Evolutionary conservation across 768 basidiomycete species (phyloP).

Genomic region (Serendipita sp.): DNA sequence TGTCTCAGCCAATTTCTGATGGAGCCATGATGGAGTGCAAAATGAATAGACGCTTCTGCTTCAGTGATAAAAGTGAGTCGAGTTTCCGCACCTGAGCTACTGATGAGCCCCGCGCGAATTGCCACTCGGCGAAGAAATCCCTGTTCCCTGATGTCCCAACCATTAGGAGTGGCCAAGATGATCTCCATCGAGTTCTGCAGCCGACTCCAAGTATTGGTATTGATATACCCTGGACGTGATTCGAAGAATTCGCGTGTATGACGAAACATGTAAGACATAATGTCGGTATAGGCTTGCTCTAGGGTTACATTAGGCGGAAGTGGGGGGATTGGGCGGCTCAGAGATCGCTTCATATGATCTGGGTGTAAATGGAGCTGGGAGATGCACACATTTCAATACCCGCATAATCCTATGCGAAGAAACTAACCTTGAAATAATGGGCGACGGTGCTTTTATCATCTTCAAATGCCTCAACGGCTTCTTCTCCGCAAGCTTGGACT

Average conservation of each 20-base stretch:
- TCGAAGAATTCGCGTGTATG: not conserved
- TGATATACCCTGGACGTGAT: slow-evolving; percentile 1
- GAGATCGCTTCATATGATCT: not conserved
- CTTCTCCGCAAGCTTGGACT: too few relatives aligned
- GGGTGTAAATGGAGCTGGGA: not conserved
- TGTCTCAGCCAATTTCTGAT: not conserved
- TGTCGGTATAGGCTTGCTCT: not conserved
- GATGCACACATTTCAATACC: too few relatives aligned
- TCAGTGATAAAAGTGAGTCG: slow-evolving; percentile 6
- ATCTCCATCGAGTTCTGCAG: slow-evolving; percentile 14
- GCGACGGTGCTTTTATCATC: too few relatives aligned
- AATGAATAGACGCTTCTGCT: slow-evolving; percentile 13
- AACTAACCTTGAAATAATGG: too few relatives aligned
- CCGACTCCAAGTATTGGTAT: slow-evolving; percentile 13
- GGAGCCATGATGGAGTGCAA: not conserved
- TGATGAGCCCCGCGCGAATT: slow-evolving; percentile 11
- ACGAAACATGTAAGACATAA: slow-evolving; percentile 1
- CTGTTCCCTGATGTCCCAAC: slow-evolving; percentile 16
- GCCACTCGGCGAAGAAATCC: slow-evolving; percentile 14
- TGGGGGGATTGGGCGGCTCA: not conserved
- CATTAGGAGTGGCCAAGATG: slow-evolving; percentile 16
- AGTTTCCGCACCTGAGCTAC: slow-evolving; percentile 12
- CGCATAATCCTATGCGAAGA: too few relatives aligned
- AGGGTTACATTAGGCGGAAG: not conserved
- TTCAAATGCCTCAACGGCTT: too few relatives aligned